These are phyloP conservation scores for Cytauxzoon felis DNA, from an alignment of 169 alveolate species.

Conservation along the genomic window DNA sequence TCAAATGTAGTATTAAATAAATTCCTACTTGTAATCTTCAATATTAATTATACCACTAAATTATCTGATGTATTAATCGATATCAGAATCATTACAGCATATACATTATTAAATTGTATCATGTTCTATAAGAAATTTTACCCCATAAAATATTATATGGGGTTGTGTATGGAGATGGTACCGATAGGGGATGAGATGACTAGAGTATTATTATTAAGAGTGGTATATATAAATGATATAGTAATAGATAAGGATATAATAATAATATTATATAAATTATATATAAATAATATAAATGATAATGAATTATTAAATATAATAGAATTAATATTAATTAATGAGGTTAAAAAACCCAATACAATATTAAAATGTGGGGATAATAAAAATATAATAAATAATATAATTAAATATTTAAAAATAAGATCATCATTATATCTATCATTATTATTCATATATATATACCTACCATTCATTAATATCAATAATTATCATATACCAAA, in stretches of 20 bases:
- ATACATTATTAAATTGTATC: conserved; percentile 1
- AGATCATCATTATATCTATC: neutral
- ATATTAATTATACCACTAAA: conserved; percentile 35
- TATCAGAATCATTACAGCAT: conserved; percentile 33
- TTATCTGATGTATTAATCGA: conserved; percentile 34
- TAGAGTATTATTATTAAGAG: neutral
- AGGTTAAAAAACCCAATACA: neutral
- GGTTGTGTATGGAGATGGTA: neutral
- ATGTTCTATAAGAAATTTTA: conserved; percentile 6
- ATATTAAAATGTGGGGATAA: neutral
- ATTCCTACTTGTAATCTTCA: conserved; percentile 21
- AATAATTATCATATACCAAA: neutral
- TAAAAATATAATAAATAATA: neutral
- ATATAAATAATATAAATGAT: neutral
- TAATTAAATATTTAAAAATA: neutral
- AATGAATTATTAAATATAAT: neutral
- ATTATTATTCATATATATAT: neutral
- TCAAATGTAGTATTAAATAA: conserved; percentile 5
- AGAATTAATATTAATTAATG: neutral
- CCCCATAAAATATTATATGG: neutral
- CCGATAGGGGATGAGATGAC: neutral
- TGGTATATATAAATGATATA: neutral
- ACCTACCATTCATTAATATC: neutral
- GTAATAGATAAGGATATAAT: neutral
- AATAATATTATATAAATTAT: neutral